phyloP scores from a whole-genome alignment of 1,284 basidiomycete genomes.

The Trametes pubescens region DNA sequence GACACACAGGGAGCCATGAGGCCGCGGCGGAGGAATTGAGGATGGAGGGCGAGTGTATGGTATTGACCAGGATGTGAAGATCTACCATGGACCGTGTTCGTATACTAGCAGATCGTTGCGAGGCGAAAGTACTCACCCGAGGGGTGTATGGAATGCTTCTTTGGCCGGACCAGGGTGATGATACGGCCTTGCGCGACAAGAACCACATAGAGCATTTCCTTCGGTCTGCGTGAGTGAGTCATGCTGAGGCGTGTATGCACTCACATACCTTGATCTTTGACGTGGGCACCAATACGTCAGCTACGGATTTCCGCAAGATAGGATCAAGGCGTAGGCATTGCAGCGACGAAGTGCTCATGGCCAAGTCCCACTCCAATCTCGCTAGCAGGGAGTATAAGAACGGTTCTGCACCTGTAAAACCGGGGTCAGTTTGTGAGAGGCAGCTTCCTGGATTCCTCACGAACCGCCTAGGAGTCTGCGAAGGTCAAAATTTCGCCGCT shows the following conservation, averaged over 20 bases:
- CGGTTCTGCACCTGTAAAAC: conserved; percentile 74
- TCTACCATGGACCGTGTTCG: conserved; percentile 53
- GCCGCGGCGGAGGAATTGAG: conserved; percentile 78
- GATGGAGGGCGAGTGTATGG: conserved; percentile 73
- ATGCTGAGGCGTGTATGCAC: background rate
- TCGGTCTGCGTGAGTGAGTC: background rate
- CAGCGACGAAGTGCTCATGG: conserved; percentile 82
- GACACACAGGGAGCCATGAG: conserved; percentile 94
- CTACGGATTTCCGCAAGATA: conserved; percentile 71
- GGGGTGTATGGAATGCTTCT: conserved; percentile 95
- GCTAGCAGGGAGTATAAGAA: conserved; percentile 78
- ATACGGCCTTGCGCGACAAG: conserved; percentile 83
- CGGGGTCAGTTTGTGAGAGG: background rate
- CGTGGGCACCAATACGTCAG: conserved; percentile 79
- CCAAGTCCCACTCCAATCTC: conserved; percentile 80
- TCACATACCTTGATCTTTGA: conserved; percentile 76
- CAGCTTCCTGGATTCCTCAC: conserved; percentile 12
- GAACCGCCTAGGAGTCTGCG: conserved; percentile 84
- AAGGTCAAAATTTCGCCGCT: conserved; percentile 92
- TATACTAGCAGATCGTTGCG: background rate
- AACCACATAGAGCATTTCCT: conserved; percentile 93
- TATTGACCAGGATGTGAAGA: conserved; percentile 89
- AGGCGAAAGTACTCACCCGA: conserved; percentile 62
- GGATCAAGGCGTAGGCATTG: conserved; percentile 83
- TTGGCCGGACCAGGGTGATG: conserved; percentile 89